Evolutionary conservation across 83 land plant genomes (phyloP), one percentile per base, ranked within the genome.

Genomic region (Diphasiastrum complanatum): DNA sequence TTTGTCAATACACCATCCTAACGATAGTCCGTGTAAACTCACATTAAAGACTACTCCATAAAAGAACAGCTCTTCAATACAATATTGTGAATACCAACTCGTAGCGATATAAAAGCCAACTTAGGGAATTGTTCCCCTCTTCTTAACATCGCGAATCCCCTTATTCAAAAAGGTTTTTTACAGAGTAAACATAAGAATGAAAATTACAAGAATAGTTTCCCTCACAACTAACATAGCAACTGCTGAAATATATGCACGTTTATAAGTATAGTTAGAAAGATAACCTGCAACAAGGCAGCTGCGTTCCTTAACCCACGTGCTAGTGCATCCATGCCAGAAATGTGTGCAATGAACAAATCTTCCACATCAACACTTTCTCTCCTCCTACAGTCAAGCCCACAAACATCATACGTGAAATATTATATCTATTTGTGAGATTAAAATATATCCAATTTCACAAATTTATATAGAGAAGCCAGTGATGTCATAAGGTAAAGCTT

Each of bases 311-410:
- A 80, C 34, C 98, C 98, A 70, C 96, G 91, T 23, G 98, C 98
- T 37, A 92, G 49, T 22, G 98, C 76, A 54, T 92, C 98, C 96
- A 92, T 92, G 47, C 98, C 98, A 46, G 75, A 66, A 49, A 92
- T 83, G 51, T 92, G 98, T 53, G 86, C 87, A 74, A 92, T 80
- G 71, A 92, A 92, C 34, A 92, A 52, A 66, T 92, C 98, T 63
- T 88, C 96, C 50, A 89, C 89, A 72, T 92, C 98, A 29, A 86
- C 83, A 72, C 98, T 92, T 68, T 91, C 98, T 55, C 98, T 75
- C 72, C 98, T 80, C 63, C 98, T 91, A 64, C 38, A 65, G 1
- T 45, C 12, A 14, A 40, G 10, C 18, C 11, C 26, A 27, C 67
- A 66, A 27, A 28, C 16, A 60, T 10, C 18, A 36, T 19, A 58